Percentiles rank a stretch among this genome's conserved stretches.
These are phyloP conservation scores for Geotrichum restrictum DNA, from an alignment of 1,139 yeast species.

Conservation along the genomic window DNA sequence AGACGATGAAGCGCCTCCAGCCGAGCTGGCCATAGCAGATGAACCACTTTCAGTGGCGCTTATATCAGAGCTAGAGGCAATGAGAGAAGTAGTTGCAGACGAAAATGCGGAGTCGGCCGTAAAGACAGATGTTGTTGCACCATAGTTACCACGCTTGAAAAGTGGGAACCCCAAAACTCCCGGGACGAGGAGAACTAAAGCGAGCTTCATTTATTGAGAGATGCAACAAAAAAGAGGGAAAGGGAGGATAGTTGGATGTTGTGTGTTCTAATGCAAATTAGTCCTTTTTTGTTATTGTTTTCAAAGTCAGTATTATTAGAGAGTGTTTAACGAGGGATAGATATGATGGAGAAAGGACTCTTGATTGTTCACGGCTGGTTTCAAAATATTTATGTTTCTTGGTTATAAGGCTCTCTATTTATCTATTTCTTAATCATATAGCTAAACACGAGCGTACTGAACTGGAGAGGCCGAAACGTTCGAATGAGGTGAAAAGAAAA, in stretches of 20 bases:
- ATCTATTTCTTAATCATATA: neutral
- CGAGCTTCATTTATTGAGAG: neutral
- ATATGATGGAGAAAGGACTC: neutral
- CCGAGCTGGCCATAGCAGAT: too few relatives aligned
- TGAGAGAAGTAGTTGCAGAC: neutral
- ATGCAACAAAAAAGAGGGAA: neutral
- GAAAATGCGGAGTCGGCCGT: neutral
- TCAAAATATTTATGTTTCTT: neutral
- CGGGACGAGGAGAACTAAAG: neutral
- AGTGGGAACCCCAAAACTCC: neutral
- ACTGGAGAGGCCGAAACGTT: neutral
- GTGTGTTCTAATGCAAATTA: neutral
- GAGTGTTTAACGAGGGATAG: neutral
- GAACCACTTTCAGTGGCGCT: neutral
- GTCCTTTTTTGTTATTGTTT: neutral
- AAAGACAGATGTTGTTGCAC: neutral
- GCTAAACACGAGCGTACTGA: too few relatives aligned
- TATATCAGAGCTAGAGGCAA: neutral
- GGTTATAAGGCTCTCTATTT: neutral
- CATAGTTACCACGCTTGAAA: neutral
- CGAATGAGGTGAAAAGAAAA: neutral
- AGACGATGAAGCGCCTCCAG: too few relatives aligned
- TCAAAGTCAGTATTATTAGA: neutral
- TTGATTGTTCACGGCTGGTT: neutral
- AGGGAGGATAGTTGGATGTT: neutral